A percentile compares a stretch with the other conserved stretches of the same genome.
These are phyloP conservation scores for Phialocephala subalpina DNA, from an alignment of 2,329 filamentous ascomycete species.

Conservation along the genomic window DNA sequence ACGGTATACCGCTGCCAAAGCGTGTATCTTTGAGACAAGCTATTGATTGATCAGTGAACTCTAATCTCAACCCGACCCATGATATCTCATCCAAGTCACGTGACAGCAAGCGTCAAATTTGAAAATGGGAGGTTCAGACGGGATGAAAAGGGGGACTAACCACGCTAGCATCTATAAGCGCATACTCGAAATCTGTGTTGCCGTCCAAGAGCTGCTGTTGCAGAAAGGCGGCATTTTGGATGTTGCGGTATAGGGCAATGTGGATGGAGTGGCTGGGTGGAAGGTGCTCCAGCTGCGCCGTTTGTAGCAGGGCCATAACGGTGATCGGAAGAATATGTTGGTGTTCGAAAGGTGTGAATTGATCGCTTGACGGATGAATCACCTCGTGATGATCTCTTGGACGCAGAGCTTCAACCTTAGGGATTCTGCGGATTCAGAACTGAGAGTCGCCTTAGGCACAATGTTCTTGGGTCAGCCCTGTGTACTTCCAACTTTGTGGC, in stretches of 20 bases:
- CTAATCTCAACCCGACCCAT: slow-evolving; percentile 2
- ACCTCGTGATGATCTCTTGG: background rate
- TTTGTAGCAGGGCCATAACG: slow-evolving; percentile 58
- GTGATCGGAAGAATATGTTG: background rate
- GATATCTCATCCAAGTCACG: slow-evolving; percentile 16
- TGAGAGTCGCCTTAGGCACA: background rate
- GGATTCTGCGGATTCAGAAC: background rate
- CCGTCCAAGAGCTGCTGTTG: slow-evolving; percentile 85
- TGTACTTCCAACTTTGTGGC: background rate
- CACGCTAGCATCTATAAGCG: slow-evolving; percentile 86
- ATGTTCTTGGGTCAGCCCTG: slow-evolving; percentile 1
- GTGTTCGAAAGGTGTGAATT: background rate
- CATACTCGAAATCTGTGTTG: slow-evolving; percentile 90
- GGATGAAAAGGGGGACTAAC: slow-evolving; percentile 53
- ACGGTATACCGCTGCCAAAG: slow-evolving; percentile 57
- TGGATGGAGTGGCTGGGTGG: slow-evolving; percentile 73
- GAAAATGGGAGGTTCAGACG: background rate
- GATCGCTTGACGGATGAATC: background rate
- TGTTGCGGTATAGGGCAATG: slow-evolving; percentile 76
- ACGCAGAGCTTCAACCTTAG: background rate
- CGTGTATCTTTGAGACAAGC: slow-evolving; percentile 57
- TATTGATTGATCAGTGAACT: slow-evolving; percentile 33
- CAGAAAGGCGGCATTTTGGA: slow-evolving; percentile 80
- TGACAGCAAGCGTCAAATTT: slow-evolving; percentile 17
- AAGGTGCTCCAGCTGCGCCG: slow-evolving; percentile 77